phyloP scores from a whole-genome alignment of 2,329 filamentous ascomycete species.

The Ciborinia camelliae region DNA sequence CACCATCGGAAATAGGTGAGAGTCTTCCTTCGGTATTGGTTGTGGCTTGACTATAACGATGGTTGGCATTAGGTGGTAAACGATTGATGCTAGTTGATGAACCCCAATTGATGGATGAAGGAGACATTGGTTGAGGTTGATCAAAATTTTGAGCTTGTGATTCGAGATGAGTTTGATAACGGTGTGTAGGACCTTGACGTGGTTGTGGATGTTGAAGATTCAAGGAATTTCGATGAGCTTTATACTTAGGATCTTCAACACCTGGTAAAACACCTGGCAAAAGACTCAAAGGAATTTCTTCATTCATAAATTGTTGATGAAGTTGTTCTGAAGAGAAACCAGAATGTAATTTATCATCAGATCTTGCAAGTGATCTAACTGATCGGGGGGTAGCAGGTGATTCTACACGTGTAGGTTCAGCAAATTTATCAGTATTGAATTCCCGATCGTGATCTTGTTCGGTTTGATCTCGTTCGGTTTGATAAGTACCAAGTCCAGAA shows the following conservation, averaged over 20 bases:
- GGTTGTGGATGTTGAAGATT: slow-evolving; percentile 80
- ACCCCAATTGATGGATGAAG: slow-evolving; percentile 60
- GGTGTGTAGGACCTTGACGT: slow-evolving; percentile 67
- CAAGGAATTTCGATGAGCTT: slow-evolving; percentile 75
- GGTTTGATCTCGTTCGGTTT: slow-evolving; percentile 13
- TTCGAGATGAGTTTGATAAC: slow-evolving; percentile 71
- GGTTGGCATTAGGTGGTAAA: slow-evolving; percentile 48
- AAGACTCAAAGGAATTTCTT: slow-evolving; percentile 30
- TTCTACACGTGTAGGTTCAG: neutral
- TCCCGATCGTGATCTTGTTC: slow-evolving; percentile 13
- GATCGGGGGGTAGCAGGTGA: slow-evolving; percentile 4
- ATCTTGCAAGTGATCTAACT: slow-evolving; percentile 32
- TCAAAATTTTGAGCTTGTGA: slow-evolving; percentile 68
- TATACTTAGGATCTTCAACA: slow-evolving; percentile 71
- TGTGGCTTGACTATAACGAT: slow-evolving; percentile 43
- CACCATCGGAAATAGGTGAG: slow-evolving; percentile 36
- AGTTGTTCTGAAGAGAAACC: slow-evolving; percentile 53
- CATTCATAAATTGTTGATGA: slow-evolving; percentile 30
- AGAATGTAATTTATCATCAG: slow-evolving; percentile 56
- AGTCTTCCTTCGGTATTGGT: slow-evolving; percentile 31
- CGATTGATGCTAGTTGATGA: slow-evolving; percentile 58
- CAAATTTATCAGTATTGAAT: slow-evolving; percentile 1
- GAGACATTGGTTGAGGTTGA: slow-evolving; percentile 51
- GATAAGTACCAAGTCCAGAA: slow-evolving; percentile 64
- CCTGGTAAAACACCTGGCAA: slow-evolving; percentile 22